These are phyloP conservation scores for Curvularia hawaiiensis DNA, from an alignment of 2,329 filamentous ascomycete genomes.

Conservation along the genomic window DNA sequence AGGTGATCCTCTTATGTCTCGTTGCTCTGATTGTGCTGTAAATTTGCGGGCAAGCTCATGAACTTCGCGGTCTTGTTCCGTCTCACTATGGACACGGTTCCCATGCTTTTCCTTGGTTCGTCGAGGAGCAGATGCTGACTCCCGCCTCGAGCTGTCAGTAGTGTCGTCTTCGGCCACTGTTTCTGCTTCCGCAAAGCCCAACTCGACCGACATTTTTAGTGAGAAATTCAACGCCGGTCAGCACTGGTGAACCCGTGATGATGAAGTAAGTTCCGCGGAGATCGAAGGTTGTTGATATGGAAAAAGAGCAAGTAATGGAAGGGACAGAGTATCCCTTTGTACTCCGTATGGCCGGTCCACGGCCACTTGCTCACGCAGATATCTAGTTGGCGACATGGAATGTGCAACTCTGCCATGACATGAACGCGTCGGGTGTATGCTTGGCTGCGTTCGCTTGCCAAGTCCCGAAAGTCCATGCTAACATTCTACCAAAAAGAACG, in stretches of 20 bases:
- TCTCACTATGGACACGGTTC: slow-evolving; percentile 4
- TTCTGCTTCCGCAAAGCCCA: slow-evolving; percentile 2
- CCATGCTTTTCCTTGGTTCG: neutral
- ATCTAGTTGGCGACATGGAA: neutral
- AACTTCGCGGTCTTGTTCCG: slow-evolving; percentile 23
- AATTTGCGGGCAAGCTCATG: slow-evolving; percentile 47
- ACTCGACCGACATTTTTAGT: slow-evolving; percentile 6
- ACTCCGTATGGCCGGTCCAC: neutral
- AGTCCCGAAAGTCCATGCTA: neutral
- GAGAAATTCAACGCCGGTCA: neutral
- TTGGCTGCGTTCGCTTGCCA: neutral
- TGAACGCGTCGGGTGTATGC: no score
- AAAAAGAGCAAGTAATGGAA: neutral
- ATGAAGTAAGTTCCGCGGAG: neutral
- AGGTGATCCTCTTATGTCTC: slow-evolving; percentile 36
- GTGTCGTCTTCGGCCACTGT: neutral
- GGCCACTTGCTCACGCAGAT: neutral
- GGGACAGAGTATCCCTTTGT: neutral
- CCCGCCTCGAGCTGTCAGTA: neutral
- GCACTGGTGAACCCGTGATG: neutral
- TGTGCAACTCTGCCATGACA: neutral
- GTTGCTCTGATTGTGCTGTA: slow-evolving; percentile 37
- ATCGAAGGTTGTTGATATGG: neutral
- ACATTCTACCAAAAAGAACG: neutral
- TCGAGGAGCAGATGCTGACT: slow-evolving; percentile 18